A percentile compares a stretch with the other conserved stretches of the same genome.
phyloP scores from a whole-genome alignment of 2,329 filamentous ascomycete genomes.

The Fusarium sp. region DNA sequence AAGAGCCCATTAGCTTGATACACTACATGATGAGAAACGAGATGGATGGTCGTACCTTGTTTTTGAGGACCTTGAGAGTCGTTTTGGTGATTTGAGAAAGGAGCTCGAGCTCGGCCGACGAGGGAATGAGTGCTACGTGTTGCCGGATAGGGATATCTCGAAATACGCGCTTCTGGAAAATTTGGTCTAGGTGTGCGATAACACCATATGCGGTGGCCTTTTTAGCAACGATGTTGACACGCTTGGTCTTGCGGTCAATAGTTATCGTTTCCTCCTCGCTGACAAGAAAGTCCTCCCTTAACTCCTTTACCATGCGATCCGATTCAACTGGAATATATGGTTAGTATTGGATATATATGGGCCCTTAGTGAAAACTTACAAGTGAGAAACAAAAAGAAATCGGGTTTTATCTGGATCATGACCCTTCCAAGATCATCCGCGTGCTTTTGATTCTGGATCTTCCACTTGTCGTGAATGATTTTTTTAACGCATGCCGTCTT shows the following conservation, averaged over 20 bases:
- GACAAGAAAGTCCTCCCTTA: conserved; percentile 49
- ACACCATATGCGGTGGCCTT: conserved; percentile 48
- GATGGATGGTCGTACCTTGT: conserved; percentile 34
- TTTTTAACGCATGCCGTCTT: conserved; percentile 58
- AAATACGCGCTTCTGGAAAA: conserved; percentile 44
- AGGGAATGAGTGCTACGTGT: conserved; percentile 35
- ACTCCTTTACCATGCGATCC: conserved; percentile 42
- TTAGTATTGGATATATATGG: not conserved
- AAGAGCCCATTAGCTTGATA: conserved; percentile 16
- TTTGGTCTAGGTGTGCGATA: conserved; percentile 52
- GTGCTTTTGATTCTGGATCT: conserved; percentile 60
- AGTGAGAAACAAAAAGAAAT: conserved; percentile 59
- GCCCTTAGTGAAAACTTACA: conserved; percentile 51
- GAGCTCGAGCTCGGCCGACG: conserved; percentile 42
- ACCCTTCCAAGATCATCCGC: conserved; percentile 57
- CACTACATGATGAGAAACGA: not conserved
- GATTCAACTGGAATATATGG: conserved; percentile 22
- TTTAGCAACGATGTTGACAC: conserved; percentile 48
- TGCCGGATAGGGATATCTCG: conserved; percentile 42
- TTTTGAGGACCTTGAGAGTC: conserved; percentile 36
- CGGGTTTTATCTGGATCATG: conserved; percentile 53
- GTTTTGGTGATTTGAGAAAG: conserved; percentile 52
- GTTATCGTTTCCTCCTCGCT: conserved; percentile 48
- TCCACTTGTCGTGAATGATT: conserved; percentile 64
- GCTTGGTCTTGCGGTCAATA: conserved; percentile 29